A percentile compares a stretch with the other conserved stretches of the same genome.
Evolutionary conservation across 352 stramenopile species (phyloP).

Genomic region (Pythium coloratum): DNA sequence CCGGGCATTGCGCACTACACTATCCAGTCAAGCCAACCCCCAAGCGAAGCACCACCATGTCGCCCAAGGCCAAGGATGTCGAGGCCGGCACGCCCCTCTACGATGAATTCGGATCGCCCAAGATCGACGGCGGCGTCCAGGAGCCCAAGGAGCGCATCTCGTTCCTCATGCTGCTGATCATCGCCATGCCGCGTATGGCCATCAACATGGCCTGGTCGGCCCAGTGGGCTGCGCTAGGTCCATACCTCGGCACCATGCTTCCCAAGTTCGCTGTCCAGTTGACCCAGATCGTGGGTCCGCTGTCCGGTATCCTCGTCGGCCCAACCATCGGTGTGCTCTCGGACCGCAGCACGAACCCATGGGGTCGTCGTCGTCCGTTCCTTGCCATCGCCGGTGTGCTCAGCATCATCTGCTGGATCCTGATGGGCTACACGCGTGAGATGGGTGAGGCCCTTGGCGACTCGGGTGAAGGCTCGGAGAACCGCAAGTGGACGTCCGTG

Average conservation of each 20-base stretch:
- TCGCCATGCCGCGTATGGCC: slow-evolving; percentile 67
- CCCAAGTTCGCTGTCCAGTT: slow-evolving; percentile 64
- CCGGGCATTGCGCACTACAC: too few species aligned
- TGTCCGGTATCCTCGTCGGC: slow-evolving; percentile 67
- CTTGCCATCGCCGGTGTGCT: slow-evolving; percentile 58
- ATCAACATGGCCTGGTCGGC: slow-evolving; percentile 81
- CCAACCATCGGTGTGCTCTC: slow-evolving; percentile 69
- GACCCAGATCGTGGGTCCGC: slow-evolving; percentile 68
- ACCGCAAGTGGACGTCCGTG: slow-evolving; percentile 46
- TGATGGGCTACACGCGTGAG: slow-evolving; percentile 74
- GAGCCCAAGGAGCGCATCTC: neutral
- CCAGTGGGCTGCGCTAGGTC: slow-evolving; percentile 70
- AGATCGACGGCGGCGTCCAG: slow-evolving; percentile 18
- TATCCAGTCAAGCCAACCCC: too few species aligned
- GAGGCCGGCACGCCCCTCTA: neutral
- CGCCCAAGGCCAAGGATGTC: slow-evolving; percentile 15
- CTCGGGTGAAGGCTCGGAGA: slow-evolving; percentile 14
- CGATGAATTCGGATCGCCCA: slow-evolving; percentile 19
- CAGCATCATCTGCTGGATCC: slow-evolving; percentile 58
- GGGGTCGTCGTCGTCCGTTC: slow-evolving; percentile 61
- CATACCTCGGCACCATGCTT: slow-evolving; percentile 68
- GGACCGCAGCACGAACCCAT: slow-evolving; percentile 50
- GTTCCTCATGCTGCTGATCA: slow-evolving; percentile 36
- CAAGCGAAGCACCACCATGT: too few species aligned
- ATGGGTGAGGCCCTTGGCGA: slow-evolving; percentile 67